phyloP scores from a whole-genome alignment of 108 stramenopile genomes.

The Parmales sp. region DNA sequence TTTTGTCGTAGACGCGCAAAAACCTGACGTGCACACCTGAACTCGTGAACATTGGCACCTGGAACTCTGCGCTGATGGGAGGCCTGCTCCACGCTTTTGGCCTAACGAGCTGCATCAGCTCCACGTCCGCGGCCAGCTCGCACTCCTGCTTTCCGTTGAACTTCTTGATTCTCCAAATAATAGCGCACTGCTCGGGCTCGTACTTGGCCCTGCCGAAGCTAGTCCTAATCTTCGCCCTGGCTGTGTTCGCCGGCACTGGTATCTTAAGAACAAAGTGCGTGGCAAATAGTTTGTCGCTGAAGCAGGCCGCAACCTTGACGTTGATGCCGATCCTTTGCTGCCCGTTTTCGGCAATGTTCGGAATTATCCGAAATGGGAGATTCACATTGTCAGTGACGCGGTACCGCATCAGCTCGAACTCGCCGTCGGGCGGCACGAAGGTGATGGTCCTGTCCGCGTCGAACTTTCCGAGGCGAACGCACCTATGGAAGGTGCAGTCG shows the following conservation, averaged over 20 bases:
- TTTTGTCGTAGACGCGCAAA: constrained; percentile 94
- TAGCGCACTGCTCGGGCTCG: constrained; percentile 92
- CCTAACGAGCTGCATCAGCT: constrained; percentile 82
- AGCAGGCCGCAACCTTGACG: constrained; percentile 84
- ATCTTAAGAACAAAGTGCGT: constrained; percentile 91
- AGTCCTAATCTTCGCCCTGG: constrained; percentile 82
- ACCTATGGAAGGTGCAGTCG: constrained; percentile 97
- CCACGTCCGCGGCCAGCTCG: constrained; percentile 84
- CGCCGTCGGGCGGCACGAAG: constrained; percentile 98
- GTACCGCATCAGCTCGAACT: constrained; percentile 98
- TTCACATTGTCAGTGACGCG: constrained; percentile 92
- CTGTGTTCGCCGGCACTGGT: constrained; percentile 94
- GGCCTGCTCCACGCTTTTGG: constrained; percentile 92
- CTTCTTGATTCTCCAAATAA: constrained; percentile 93
- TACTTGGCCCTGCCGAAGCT: constrained; percentile 90
- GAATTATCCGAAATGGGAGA: constrained; percentile 86
- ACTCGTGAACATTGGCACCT: constrained; percentile 95
- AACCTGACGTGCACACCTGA: constrained; percentile 96
- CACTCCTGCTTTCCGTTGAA: constrained; percentile 89
- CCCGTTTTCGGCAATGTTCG: constrained; percentile 91
- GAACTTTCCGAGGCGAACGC: constrained; percentile 92
- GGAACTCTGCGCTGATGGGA: constrained; percentile 91
- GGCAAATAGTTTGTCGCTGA: constrained; percentile 83
- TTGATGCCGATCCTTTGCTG: constrained; percentile 85
- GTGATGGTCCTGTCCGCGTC: constrained; percentile 99